phyloP scores from a whole-genome alignment of 805 yeast genomes.

The Candida odintsovae region DNA sequence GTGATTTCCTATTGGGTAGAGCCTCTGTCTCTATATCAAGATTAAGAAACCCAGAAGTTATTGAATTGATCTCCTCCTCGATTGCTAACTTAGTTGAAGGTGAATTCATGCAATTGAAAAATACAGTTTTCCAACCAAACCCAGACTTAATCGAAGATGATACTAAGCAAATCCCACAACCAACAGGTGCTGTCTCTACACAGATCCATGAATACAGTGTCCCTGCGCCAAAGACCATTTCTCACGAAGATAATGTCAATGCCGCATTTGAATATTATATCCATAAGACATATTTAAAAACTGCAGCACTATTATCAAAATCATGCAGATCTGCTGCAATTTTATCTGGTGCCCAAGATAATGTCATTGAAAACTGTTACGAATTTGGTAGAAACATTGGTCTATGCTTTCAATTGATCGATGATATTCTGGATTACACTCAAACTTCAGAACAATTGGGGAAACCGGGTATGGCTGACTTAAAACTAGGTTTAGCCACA shows the following conservation, averaged over 20 bases:
- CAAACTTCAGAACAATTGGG: slow-evolving; percentile 82
- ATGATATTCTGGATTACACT: slow-evolving; percentile 93
- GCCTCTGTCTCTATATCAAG: slow-evolving; percentile 96
- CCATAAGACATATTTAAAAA: slow-evolving; percentile 92
- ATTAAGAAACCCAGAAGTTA: slow-evolving; percentile 93
- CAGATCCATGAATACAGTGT: slow-evolving; percentile 32
- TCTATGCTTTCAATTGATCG: slow-evolving; percentile 91
- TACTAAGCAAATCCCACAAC: slow-evolving; percentile 38
- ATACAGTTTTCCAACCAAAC: slow-evolving; percentile 65
- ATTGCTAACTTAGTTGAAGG: slow-evolving; percentile 98
- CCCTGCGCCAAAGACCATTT: slow-evolving; percentile 26
- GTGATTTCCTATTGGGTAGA: slow-evolving; percentile 90
- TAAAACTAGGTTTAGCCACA: slow-evolving; percentile 90
- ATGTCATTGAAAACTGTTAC: slow-evolving; percentile 79
- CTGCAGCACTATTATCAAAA: slow-evolving; percentile 92
- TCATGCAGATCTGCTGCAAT: slow-evolving; percentile 92
- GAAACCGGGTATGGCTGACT: slow-evolving; percentile 94
- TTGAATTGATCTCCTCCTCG: slow-evolving; percentile 89
- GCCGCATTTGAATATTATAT: slow-evolving; percentile 94
- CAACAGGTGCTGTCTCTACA: slow-evolving; percentile 61
- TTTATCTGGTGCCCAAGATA: slow-evolving; percentile 73
- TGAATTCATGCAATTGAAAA: slow-evolving; percentile 96
- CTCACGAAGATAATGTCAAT: slow-evolving; percentile 61
- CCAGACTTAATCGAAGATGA: slow-evolving; percentile 43
- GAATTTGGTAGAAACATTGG: slow-evolving; percentile 92